These are phyloP conservation scores for Lophium mytilinum DNA, from an alignment of 495 filamentous ascomycete genomes.

Conservation along the genomic window DNA sequence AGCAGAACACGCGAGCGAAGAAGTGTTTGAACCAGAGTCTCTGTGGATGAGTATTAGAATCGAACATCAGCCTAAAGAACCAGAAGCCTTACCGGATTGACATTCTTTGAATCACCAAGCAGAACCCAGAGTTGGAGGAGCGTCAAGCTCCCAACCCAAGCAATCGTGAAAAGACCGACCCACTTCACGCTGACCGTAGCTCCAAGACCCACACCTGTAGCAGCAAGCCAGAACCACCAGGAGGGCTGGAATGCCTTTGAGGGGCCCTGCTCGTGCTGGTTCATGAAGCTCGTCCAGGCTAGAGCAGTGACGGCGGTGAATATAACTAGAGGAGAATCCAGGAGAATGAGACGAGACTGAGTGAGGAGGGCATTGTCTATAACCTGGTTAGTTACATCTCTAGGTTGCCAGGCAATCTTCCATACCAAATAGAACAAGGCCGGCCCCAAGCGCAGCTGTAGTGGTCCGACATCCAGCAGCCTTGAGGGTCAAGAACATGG, in stretches of 20 bases:
- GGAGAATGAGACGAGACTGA: conserved; percentile 87
- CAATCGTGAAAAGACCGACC: conserved; percentile 97
- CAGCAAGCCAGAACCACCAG: conserved; percentile 97
- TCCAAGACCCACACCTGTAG: conserved; percentile 79
- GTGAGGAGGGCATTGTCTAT: conserved; percentile 90
- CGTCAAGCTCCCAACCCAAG: conserved; percentile 92
- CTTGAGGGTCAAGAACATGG: conserved; percentile 91
- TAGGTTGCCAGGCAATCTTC: not conserved
- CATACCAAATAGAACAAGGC: conserved; percentile 82
- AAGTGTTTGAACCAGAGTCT: conserved; percentile 93
- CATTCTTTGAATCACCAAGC: conserved; percentile 76
- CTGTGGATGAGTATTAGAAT: conserved; percentile 29
- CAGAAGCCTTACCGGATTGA: conserved; percentile 54
- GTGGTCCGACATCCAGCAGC: conserved; percentile 79
- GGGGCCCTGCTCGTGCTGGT: conserved; percentile 91
- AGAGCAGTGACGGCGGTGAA: conserved; percentile 89
- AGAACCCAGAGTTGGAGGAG: conserved; percentile 88
- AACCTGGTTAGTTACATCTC: not conserved
- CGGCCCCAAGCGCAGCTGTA: conserved; percentile 72
- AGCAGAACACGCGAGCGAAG: conserved; percentile 80
- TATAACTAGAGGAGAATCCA: conserved; percentile 90
- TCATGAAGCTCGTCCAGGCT: conserved; percentile 86
- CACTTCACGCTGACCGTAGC: conserved; percentile 95
- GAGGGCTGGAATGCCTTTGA: conserved; percentile 71
- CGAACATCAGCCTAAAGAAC: not conserved